Percentiles rank a stretch among this genome's conserved stretches.
Conservation (phyloP, 2,329 filamentous ascomycete genomes). For the Colletotrichum sp. region DNA sequence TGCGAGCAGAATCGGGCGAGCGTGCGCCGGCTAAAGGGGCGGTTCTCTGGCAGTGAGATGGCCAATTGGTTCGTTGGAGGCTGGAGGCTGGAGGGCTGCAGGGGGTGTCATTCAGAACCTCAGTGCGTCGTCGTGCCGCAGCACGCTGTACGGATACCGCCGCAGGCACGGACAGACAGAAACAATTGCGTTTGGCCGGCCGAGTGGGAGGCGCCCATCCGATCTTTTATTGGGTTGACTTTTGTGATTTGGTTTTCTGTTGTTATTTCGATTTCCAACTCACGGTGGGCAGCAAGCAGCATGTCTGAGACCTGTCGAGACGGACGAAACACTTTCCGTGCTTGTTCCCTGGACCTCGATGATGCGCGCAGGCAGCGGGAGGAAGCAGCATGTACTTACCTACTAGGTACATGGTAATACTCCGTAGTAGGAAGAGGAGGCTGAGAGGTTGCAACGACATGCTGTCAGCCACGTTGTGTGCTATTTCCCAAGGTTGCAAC, state of each 20-base stretch:
- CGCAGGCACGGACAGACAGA: not conserved
- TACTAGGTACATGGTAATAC: too few relatives aligned
- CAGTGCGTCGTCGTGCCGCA: not conserved
- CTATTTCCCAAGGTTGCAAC: not conserved
- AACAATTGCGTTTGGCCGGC: conserved; percentile 7
- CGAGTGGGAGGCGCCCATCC: not conserved
- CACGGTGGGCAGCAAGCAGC: not conserved
- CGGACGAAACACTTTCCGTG: not conserved
- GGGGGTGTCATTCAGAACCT: not conserved
- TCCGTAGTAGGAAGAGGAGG: not conserved
- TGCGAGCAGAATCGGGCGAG: not conserved
- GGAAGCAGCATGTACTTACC: not conserved
- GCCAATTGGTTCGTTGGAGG: not conserved
- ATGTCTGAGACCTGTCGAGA: not conserved
- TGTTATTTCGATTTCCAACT: not conserved
- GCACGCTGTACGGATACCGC: not conserved
- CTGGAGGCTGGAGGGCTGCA: not conserved
- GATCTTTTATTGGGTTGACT: not conserved
- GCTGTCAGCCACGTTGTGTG: not conserved
- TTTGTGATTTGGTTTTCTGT: not conserved
- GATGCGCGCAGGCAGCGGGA: not conserved
- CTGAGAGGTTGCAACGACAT: not conserved
- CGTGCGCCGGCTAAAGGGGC: not conserved
- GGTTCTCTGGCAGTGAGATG: not conserved
- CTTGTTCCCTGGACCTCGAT: not conserved